Evolutionary conservation across 345 rosid genomes (phyloP).

Genomic region (Arabidopsis arenosa): DNA sequence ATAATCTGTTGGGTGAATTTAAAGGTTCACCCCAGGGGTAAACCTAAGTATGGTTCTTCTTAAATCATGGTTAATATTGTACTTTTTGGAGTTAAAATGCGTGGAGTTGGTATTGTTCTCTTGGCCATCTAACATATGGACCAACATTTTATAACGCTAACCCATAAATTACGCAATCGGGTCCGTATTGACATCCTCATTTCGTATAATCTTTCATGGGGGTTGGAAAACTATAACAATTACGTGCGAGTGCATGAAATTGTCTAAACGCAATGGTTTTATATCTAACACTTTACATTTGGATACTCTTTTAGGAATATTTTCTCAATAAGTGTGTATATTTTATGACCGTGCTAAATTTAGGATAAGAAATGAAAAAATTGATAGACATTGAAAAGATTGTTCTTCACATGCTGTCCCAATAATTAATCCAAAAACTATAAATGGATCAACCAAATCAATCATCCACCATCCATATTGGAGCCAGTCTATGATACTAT

Average conservation of each 20-base stretch:
- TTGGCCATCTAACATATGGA: no score
- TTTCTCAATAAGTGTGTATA: neutral
- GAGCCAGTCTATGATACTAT: conserved; percentile 26
- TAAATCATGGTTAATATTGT: neutral
- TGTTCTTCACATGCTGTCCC: conserved; percentile 35
- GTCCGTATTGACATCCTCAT: no score
- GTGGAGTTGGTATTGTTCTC: no score
- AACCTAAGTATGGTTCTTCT: no score
- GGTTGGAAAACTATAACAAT: no score
- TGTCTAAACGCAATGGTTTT: neutral
- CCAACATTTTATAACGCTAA: no score
- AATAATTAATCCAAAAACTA: conserved; percentile 17
- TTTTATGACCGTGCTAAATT: conserved; percentile 4
- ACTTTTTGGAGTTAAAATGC: neutral
- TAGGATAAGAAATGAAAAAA: conserved; percentile 26
- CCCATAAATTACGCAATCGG: no score
- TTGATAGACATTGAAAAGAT: conserved; percentile 33
- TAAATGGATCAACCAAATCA: conserved; percentile 27
- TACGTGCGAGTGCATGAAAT: no score
- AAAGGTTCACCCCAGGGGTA: no score
- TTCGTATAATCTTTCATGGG: no score
- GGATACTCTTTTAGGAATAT: conserved; percentile 4
- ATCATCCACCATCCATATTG: conserved; percentile 30
- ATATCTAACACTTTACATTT: neutral
- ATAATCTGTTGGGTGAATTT: no score